phyloP scores from a whole-genome alignment of 768 basidiomycete genomes.

The Calvatia gigantea region DNA sequence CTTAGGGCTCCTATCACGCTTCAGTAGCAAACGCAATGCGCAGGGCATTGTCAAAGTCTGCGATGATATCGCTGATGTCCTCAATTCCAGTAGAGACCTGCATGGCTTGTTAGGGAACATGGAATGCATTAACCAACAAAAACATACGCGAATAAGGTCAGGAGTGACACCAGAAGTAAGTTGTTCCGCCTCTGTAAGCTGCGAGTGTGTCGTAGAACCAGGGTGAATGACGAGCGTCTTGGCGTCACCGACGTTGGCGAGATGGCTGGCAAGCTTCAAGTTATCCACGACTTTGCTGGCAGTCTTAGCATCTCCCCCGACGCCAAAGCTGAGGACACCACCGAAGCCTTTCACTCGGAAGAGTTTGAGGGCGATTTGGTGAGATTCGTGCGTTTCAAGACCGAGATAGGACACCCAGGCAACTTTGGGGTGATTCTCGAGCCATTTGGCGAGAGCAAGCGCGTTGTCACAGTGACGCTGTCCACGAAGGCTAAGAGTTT shows the following conservation, averaged over 20 bases:
- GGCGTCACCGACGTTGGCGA: slow-evolving; percentile 75
- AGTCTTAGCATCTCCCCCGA: slow-evolving; percentile 50
- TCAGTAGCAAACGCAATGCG: slow-evolving; percentile 22
- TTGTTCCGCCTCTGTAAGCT: slow-evolving; percentile 61
- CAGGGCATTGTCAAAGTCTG: slow-evolving; percentile 36
- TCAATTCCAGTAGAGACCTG: slow-evolving; percentile 37
- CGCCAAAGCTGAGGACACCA: slow-evolving; percentile 76
- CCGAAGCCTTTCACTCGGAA: slow-evolving; percentile 57
- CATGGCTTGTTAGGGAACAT: not conserved
- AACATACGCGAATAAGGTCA: slow-evolving; percentile 60
- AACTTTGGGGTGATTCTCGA: slow-evolving; percentile 62
- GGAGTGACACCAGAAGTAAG: slow-evolving; percentile 65
- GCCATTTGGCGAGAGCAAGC: slow-evolving; percentile 62
- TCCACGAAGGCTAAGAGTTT: slow-evolving; percentile 69
- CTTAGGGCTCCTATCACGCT: not conserved
- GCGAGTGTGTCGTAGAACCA: slow-evolving; percentile 73
- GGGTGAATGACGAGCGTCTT: slow-evolving; percentile 82
- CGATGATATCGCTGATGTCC: slow-evolving; percentile 39
- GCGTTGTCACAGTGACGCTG: slow-evolving; percentile 73
- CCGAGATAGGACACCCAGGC: slow-evolving; percentile 82
- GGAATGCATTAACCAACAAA: not conserved
- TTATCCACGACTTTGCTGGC: slow-evolving; percentile 67
- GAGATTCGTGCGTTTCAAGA: slow-evolving; percentile 54
- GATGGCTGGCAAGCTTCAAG: slow-evolving; percentile 65
- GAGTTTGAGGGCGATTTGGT: slow-evolving; percentile 53